These are phyloP conservation scores for Ustilago xerochloae DNA, from an alignment of 1,284 basidiomycete genomes.

Conservation along the genomic window DNA sequence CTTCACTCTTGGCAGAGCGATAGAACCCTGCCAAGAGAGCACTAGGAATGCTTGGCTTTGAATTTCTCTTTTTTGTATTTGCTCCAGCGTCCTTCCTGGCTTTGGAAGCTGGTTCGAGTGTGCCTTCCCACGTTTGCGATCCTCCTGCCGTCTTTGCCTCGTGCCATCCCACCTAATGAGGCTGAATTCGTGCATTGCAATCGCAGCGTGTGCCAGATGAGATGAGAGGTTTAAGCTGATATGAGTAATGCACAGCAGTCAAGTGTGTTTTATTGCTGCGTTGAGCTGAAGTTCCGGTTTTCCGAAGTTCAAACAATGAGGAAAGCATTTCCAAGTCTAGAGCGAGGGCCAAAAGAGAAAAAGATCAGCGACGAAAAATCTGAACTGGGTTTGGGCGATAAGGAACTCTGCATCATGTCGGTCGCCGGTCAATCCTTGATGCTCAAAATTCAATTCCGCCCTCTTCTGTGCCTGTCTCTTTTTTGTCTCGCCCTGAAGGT, in stretches of 20 bases:
- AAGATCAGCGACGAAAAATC: background rate
- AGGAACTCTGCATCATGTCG: slow-evolving; percentile 1
- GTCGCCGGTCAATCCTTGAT: slow-evolving; percentile 17
- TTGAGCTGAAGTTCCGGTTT: background rate
- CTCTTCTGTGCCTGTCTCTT: background rate
- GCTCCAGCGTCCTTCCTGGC: background rate
- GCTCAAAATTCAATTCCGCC: background rate
- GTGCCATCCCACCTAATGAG: too few relatives aligned
- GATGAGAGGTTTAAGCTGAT: too few relatives aligned
- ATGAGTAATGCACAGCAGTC: too few relatives aligned
- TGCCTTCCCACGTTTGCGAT: background rate
- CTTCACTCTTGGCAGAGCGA: slow-evolving; percentile 9
- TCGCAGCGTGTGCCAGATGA: background rate
- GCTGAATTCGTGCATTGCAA: background rate
- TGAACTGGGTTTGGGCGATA: background rate
- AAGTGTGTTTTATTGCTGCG: too few relatives aligned
- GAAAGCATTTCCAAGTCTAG: background rate
- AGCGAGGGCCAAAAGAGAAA: background rate
- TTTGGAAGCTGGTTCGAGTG: background rate
- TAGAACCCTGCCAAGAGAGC: slow-evolving; percentile 22
- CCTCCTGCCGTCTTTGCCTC: background rate
- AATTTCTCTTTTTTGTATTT: background rate
- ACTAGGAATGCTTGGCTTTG: slow-evolving; percentile 23
- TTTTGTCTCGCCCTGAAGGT: too few relatives aligned
- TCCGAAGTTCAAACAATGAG: background rate